phyloP scores from a whole-genome alignment of 805 yeast species.

The Metschnikowia corniflorae region DNA sequence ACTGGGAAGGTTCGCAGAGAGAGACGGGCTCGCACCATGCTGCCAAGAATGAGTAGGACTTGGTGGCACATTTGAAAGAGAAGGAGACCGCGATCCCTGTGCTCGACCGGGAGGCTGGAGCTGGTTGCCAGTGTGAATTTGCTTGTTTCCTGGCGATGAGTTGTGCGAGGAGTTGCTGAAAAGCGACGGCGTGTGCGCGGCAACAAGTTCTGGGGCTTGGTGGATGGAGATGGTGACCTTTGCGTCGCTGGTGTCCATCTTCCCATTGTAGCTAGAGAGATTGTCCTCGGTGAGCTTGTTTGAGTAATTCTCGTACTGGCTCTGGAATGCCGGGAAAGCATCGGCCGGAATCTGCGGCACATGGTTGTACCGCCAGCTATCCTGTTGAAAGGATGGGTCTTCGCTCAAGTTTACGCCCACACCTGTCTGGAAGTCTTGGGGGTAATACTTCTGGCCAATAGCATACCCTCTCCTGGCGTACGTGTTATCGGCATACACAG shows the following conservation, averaged over 20 bases:
- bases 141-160: conserved; percentile 27
- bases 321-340: conserved; percentile 1
- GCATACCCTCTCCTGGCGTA: neutral
- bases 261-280: conserved; percentile 15
- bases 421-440: conserved; percentile 1
- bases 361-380: conserved; percentile 1
- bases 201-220: conserved; percentile 26
- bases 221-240: conserved; percentile 21
- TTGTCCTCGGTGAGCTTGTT: conserved; percentile 18
- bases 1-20: conserved; percentile 7
- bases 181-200: conserved; percentile 51
- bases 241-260: conserved; percentile 8
- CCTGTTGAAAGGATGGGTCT: conserved; percentile 1
- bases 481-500: neutral
- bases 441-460: neutral
- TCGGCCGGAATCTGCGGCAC: conserved; percentile 6
- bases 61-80: conserved; percentile 5
- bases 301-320: neutral
- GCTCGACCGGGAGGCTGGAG: conserved; percentile 9
- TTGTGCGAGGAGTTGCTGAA: conserved; percentile 48
- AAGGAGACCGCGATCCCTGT: conserved; percentile 3
- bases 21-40: conserved; percentile 6
- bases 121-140: conserved; percentile 19
- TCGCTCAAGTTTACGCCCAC: neutral
- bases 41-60: conserved; percentile 9